These are phyloP conservation scores for Macrolepiota albuminosa DNA, from an alignment of 768 basidiomycete genomes.

Conservation along the genomic window DNA sequence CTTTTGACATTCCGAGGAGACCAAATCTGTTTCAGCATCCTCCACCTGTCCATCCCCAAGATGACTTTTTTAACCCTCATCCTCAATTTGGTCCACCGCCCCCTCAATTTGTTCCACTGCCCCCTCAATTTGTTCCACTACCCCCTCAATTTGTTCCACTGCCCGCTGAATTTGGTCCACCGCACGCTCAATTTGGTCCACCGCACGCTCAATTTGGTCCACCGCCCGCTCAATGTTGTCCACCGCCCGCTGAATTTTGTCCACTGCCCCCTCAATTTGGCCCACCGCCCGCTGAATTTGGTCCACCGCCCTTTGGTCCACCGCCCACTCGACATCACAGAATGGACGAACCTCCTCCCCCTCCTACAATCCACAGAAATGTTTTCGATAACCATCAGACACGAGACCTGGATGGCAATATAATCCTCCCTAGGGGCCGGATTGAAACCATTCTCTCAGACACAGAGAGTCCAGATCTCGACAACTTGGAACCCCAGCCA, in stretches of 20 bases:
- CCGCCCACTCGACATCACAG: neutral
- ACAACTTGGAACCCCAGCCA: conserved; percentile 1
- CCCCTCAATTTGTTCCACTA: no score
- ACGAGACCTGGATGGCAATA: neutral
- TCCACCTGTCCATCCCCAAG: neutral
- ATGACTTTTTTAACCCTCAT: neutral
- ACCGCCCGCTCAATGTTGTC: no score
- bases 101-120: neutral
- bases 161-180: no score
- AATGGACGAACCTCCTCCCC: neutral
- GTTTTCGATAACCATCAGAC: neutral
- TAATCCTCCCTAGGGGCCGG: neutral
- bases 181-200: no score
- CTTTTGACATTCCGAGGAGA: neutral
- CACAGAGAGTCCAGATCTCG: conserved; percentile 4
- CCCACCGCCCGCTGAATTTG: neutral
- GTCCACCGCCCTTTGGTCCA: neutral
- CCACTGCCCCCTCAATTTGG: neutral
- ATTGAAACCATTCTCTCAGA: conserved; percentile 6
- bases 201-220: no score
- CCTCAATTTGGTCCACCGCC: neutral
- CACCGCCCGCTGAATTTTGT: no score
- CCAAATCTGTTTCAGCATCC: neutral
- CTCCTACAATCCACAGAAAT: neutral
- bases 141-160: no score